Evolutionary conservation across 768 basidiomycete species (phyloP).

Genomic region (Termitomyces bulborhizus): DNA sequence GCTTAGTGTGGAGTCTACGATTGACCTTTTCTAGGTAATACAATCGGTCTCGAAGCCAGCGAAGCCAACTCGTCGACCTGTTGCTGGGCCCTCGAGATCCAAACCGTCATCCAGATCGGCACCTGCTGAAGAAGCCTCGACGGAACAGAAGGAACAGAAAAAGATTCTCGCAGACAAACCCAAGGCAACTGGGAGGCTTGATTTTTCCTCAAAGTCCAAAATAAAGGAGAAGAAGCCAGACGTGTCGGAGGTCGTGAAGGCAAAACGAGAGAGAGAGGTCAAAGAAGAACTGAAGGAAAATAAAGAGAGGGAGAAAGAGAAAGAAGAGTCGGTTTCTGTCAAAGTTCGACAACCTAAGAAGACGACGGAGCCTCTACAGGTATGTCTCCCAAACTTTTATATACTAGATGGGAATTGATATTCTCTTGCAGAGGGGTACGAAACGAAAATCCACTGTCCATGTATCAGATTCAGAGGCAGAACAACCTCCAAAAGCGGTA

Average conservation of each 20-base stretch:
- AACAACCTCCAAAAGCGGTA: neutral
- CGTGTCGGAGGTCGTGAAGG: slow-evolving; percentile 6
- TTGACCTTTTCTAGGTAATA: slow-evolving; percentile 4
- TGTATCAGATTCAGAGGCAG: slow-evolving; percentile 21
- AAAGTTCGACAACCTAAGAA: slow-evolving; percentile 12
- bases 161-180: slow-evolving; percentile 7
- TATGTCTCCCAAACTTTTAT: slow-evolving; percentile 1
- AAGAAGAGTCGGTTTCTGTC: slow-evolving; percentile 9
- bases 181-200: slow-evolving; percentile 15
- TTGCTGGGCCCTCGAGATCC: slow-evolving; percentile 37
- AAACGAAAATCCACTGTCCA: slow-evolving; percentile 38
- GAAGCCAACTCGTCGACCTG: slow-evolving; percentile 23
- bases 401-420: neutral
- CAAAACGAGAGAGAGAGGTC: neutral
- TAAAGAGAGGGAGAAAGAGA: slow-evolving; percentile 13
- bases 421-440: slow-evolving; percentile 23
- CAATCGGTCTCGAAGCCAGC: slow-evolving; percentile 10
- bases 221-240: slow-evolving; percentile 10
- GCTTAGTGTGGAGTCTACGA: neutral
- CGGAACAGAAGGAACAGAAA: slow-evolving; percentile 9
- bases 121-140: slow-evolving; percentile 7
- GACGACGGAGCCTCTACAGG: slow-evolving; percentile 15
- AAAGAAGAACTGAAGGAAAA: slow-evolving; percentile 7
- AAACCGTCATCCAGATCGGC: slow-evolving; percentile 23
- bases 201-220: slow-evolving; percentile 19